Evolutionary conservation across 2,329 filamentous ascomycete species (phyloP).

Genomic region (Raffaelea albimanens): DNA sequence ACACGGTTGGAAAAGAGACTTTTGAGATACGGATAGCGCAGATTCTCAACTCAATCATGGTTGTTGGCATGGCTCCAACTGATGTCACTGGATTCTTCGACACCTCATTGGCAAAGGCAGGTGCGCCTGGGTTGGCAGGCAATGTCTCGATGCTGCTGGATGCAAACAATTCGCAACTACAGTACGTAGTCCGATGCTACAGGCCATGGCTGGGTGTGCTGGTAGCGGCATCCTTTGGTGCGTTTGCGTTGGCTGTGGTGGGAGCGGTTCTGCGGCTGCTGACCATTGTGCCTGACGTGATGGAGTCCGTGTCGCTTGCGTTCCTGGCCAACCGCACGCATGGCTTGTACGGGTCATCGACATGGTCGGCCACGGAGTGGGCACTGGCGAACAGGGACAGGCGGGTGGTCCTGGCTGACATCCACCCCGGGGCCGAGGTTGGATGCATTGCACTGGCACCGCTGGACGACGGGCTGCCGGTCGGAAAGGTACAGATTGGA

Average conservation of each 20-base stretch:
- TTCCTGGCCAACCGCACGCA: constrained; percentile 4
- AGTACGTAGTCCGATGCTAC: constrained; percentile 1
- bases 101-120: neutral
- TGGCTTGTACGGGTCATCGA: neutral
- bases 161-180: neutral
- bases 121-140: neutral
- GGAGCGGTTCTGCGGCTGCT: neutral
- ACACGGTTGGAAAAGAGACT: neutral
- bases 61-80: neutral
- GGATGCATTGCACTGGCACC: neutral
- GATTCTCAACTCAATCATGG: constrained; percentile 7
- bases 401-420: neutral
- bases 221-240: neutral
- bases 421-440: neutral
- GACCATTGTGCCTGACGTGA: constrained; percentile 6
- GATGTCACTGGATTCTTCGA: constrained; percentile 3
- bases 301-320: constrained; percentile 4
- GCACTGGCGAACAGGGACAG: neutral
- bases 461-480: neutral
- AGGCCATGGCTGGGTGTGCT: constrained; percentile 5
- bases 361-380: neutral
- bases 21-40: constrained; percentile 6
- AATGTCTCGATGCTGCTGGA: neutral
- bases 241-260: constrained; percentile 1
- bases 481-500: neutral